Percentiles rank a stretch among this genome's conserved stretches.
Conservation (phyloP, 1,284 basidiomycete genomes). For the Heterobasidion irregulare region DNA sequence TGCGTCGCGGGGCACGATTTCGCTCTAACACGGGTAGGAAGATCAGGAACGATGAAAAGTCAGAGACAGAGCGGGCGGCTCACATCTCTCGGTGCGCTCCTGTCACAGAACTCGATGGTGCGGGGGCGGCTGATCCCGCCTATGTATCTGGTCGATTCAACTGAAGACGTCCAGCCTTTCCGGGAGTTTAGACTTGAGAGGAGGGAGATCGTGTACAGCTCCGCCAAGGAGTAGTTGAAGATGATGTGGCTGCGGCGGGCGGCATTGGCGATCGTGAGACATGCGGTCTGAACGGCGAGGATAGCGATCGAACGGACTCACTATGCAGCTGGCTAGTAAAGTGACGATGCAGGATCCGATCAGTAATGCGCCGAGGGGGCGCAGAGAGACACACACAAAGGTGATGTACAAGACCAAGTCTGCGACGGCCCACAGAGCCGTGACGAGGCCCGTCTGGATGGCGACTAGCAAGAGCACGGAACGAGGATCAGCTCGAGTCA, state of each 20-base stretch:
- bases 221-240: not conserved
- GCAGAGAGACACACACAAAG: not conserved
- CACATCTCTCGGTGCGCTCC: not conserved
- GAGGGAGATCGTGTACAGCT: not conserved
- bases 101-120: not conserved
- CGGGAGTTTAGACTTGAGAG: not conserved
- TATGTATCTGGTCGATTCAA: not conserved
- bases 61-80: too few relatives aligned
- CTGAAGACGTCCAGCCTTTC: not conserved
- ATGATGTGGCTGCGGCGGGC: not conserved
- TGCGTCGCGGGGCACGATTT: too few relatives aligned
- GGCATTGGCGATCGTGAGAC: not conserved
- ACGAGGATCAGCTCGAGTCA: not conserved
- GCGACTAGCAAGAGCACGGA: not conserved
- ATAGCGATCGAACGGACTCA: not conserved
- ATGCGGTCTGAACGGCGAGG: too few relatives aligned
- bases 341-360: not conserved
- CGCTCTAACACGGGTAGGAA: too few relatives aligned
- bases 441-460: not conserved
- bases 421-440: not conserved
- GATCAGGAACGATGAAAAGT: too few relatives aligned
- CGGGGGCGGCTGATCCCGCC: not conserved
- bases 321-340: not conserved
- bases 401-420: not conserved
- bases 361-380: not conserved